Evolutionary conservation across 169 alveolate species (phyloP), one percentile per base, ranked within the genome.

Genomic region (Plasmodium knowlesi): DNA sequence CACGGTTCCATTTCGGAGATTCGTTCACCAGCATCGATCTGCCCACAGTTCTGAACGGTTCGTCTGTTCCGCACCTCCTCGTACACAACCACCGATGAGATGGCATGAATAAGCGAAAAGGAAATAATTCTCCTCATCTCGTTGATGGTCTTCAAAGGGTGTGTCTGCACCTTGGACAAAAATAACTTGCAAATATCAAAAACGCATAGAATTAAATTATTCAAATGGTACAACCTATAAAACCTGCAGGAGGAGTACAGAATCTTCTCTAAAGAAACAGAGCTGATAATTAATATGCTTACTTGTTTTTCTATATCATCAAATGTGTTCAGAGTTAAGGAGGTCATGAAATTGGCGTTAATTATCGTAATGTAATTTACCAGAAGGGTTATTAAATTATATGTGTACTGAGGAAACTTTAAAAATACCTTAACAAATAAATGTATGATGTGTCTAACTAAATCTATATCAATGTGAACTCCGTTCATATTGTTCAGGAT

Each of bases 251-350:
- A 91, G 37, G 72, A 50, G 74, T 32, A 91, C 19, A 91, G 19
- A n/a, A 91, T 91, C 41, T 82, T 41, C 25, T 91, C 83, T 39
- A 91, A 82, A 9, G 95, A 81, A 22, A 91, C 28, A 22, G 92
- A 81, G 57, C 95, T 82, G 32, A 91, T 82, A 32, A 91, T 82
- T 30, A 91, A 82, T 43, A 91, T 82, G 61, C 95, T 91, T 37
- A 91, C 92, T 82, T 91, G 95, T 32, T 91, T 91, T 91, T 91
- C 95, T 72, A 91, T 61, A 91, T 82, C 81, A 57, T 91, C 95
- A 91, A 91, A 91, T 30, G 95, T 91, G 74, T 91, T 82, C 57
- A 81, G 57, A 10, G 95, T 91, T 82, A 91, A 82, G 28, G 95
- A 91, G 14, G 95, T 91, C 95, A 91, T 91, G 57, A 91, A 91